These are phyloP conservation scores for Thraustochytrium striatum DNA, from an alignment of 352 stramenopile genomes.

Conservation along the genomic window DNA sequence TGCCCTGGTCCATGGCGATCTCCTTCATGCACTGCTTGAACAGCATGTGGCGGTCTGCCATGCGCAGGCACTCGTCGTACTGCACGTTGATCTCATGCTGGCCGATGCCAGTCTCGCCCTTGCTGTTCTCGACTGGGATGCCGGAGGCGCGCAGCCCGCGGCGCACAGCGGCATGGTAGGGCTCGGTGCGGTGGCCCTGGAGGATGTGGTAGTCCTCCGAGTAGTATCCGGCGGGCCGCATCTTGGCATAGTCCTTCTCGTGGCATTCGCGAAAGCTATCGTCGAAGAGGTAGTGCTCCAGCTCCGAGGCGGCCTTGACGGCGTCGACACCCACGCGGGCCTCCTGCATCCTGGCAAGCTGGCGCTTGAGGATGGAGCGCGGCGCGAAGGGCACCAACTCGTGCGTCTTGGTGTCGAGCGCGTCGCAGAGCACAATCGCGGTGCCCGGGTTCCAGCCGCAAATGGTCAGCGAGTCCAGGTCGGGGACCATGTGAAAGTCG, in stretches of 20 bases:
- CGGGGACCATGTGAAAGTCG: conserved; percentile 41
- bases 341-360: conserved; percentile 6
- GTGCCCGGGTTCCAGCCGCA: conserved; percentile 36
- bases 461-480: conserved; percentile 26
- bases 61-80: conserved; percentile 36
- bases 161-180: conserved; percentile 13
- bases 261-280: conserved; percentile 31
- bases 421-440: conserved; percentile 46
- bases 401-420: conserved; percentile 18
- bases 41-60: conserved; percentile 49
- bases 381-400: conserved; percentile 42
- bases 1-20: conserved; percentile 22
- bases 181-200: conserved; percentile 28
- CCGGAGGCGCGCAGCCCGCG: conserved; percentile 3
- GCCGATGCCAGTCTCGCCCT: conserved; percentile 49
- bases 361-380: conserved; percentile 21
- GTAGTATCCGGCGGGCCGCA: conserved; percentile 41
- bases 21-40: conserved; percentile 51
- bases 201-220: conserved; percentile 52
- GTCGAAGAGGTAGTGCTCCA: conserved; percentile 49
- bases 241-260: conserved; percentile 35
- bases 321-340: conserved; percentile 7
- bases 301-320: conserved; percentile 44
- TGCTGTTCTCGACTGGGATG: conserved; percentile 45
- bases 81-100: conserved; percentile 49